Evolutionary conservation across 1,139 yeast genomes (phyloP).

Genomic region (Suhomyces kunorum): DNA sequence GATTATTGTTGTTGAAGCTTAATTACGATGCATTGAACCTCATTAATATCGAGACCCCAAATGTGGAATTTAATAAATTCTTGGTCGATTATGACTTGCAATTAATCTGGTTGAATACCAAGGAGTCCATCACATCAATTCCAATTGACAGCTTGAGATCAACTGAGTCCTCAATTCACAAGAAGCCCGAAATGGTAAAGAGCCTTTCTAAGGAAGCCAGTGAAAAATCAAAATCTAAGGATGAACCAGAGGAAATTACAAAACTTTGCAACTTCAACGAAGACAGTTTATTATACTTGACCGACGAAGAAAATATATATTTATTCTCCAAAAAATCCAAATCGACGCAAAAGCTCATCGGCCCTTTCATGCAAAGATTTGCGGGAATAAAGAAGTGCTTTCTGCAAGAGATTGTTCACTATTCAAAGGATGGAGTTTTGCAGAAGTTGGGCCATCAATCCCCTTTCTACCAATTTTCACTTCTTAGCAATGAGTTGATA

Average conservation of each 20-base stretch:
- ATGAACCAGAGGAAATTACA: not conserved
- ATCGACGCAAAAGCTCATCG: constrained; percentile 22
- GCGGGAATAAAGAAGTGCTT: constrained; percentile 38
- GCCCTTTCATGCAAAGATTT: constrained; percentile 37
- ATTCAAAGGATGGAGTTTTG: constrained; percentile 44
- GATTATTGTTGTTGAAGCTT: constrained; percentile 35
- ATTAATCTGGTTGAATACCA: constrained; percentile 14
- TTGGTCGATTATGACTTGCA: constrained; percentile 27
- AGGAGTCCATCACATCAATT: not conserved
- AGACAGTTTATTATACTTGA: constrained; percentile 7
- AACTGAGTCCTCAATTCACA: not conserved
- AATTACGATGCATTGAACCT: constrained; percentile 28
- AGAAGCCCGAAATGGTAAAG: constrained; percentile 2
- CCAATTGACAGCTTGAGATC: constrained; percentile 9
- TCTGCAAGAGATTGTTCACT: constrained; percentile 33
- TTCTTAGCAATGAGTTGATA: constrained; percentile 32
- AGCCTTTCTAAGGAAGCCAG: not conserved
- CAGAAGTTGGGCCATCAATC: constrained; percentile 24
- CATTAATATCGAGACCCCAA: constrained; percentile 21
- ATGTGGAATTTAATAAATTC: constrained; percentile 20
- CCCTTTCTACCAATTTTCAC: constrained; percentile 14
- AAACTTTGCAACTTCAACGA: not conserved
- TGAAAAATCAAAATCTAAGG: not conserved
- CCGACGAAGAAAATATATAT: constrained; percentile 20
- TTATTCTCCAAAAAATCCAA: constrained; percentile 20